These are phyloP conservation scores for Wickerhamomyces chaumierensis DNA, from an alignment of 805 yeast species.

Conservation along the genomic window DNA sequence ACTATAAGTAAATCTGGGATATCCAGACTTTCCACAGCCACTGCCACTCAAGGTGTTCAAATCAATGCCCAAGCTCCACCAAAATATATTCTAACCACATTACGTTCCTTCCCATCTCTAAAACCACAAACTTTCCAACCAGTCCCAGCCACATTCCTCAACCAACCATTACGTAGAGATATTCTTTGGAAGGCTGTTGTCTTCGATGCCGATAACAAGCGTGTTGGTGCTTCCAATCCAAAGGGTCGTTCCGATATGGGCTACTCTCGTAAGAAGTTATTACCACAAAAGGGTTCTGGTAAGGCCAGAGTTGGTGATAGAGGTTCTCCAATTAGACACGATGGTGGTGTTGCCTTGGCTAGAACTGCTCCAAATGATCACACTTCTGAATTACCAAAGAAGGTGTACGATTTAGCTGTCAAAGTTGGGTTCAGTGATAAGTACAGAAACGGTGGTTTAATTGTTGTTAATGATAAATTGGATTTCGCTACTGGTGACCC, in stretches of 20 bases:
- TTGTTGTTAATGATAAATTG: slow-evolving; percentile 42
- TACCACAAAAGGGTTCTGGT: slow-evolving; percentile 91
- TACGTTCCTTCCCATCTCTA: slow-evolving; percentile 80
- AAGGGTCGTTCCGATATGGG: slow-evolving; percentile 82
- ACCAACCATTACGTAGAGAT: slow-evolving; percentile 78
- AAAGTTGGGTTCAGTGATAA: slow-evolving; percentile 75
- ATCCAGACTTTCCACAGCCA: not conserved
- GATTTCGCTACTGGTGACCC: slow-evolving; percentile 28
- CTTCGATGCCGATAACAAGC: slow-evolving; percentile 77
- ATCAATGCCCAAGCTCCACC: slow-evolving; percentile 33
- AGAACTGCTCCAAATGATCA: slow-evolving; percentile 85
- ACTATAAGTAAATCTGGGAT: not conserved
- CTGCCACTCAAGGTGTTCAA: slow-evolving; percentile 8
- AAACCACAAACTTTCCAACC: slow-evolving; percentile 77
- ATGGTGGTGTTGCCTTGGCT: slow-evolving; percentile 84
- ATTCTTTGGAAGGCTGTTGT: slow-evolving; percentile 89
- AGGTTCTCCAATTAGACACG: slow-evolving; percentile 83
- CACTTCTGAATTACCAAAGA: slow-evolving; percentile 63
- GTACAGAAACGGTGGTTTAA: slow-evolving; percentile 64
- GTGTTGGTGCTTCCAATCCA: slow-evolving; percentile 85
- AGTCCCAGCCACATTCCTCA: slow-evolving; percentile 58
- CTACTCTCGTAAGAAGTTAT: slow-evolving; percentile 70
- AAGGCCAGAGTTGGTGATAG: slow-evolving; percentile 94
- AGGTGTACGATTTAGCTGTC: slow-evolving; percentile 66
- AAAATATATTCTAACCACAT: slow-evolving; percentile 60